These are phyloP conservation scores for Vitis hybrid DNA, from an alignment of 177 flowering plant genomes.

Conservation along the genomic window DNA sequence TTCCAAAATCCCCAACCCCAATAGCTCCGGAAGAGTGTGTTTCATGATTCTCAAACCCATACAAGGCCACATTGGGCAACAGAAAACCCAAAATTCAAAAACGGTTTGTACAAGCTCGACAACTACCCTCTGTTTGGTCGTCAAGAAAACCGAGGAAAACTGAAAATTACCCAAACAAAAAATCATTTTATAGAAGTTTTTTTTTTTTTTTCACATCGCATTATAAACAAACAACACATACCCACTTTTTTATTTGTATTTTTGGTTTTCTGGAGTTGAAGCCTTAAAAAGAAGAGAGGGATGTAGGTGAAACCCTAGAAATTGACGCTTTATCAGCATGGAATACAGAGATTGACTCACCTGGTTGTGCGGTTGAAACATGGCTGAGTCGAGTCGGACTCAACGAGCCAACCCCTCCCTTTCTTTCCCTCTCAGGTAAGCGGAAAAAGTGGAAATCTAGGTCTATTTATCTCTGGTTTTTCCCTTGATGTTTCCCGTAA, in stretches of 20 bases:
- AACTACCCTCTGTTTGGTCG: background rate
- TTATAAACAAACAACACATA: background rate
- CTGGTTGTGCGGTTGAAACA: conserved; percentile 23
- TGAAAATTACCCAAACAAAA: background rate
- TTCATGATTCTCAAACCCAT: too few species aligned
- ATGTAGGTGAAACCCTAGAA: conserved; percentile 13
- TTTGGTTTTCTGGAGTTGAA: background rate
- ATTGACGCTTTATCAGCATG: too few species aligned
- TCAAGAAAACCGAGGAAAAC: background rate
- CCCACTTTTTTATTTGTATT: background rate
- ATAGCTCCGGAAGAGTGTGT: too few species aligned
- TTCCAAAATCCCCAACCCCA: too few species aligned
- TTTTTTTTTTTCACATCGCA: too few species aligned
- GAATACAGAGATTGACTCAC: conserved; percentile 7
- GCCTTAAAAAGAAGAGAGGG: background rate
- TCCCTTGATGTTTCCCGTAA: too few species aligned
- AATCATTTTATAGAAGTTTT: too few species aligned
- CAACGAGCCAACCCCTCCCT: background rate
- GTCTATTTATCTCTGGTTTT: background rate
- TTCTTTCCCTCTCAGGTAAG: background rate
- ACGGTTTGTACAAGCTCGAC: too few species aligned
- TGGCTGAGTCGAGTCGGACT: conserved; percentile 2
- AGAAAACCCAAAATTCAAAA: too few species aligned
- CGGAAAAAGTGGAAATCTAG: background rate
- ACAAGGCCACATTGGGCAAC: too few species aligned